Percentiles rank a stretch among this genome's conserved stretches.
Evolutionary conservation across 2,329 filamentous ascomycete species (phyloP).

Genomic region (Exophiala bonariae): DNA sequence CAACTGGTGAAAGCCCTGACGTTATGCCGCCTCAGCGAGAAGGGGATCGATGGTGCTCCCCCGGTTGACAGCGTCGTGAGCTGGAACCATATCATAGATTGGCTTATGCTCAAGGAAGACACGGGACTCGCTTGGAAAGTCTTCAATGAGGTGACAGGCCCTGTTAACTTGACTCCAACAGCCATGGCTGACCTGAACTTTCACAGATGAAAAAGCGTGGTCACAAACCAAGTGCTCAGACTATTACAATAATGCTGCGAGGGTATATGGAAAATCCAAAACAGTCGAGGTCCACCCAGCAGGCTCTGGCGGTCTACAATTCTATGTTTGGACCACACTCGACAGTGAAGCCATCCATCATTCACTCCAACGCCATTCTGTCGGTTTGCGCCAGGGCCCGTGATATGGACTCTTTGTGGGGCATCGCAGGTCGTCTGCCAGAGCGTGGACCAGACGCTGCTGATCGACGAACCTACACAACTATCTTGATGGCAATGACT

Average conservation of each 20-base stretch:
- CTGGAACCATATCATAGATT: slow-evolving; percentile 84
- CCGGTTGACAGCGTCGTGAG: slow-evolving; percentile 65
- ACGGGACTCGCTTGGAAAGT: slow-evolving; percentile 70
- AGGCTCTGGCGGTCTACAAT: slow-evolving; percentile 75
- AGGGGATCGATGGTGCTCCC: slow-evolving; percentile 34
- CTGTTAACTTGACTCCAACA: no score
- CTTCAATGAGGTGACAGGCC: slow-evolving; percentile 74
- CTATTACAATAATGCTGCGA: slow-evolving; percentile 79
- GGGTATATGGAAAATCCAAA: slow-evolving; percentile 67
- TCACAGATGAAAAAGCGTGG: slow-evolving; percentile 88
- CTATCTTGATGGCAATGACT: slow-evolving; percentile 75
- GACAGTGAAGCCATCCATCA: slow-evolving; percentile 68
- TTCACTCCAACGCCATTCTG: slow-evolving; percentile 87
- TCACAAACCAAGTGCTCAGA: slow-evolving; percentile 76
- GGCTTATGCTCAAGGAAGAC: slow-evolving; percentile 62
- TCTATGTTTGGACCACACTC: slow-evolving; percentile 66
- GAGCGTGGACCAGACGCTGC: slow-evolving; percentile 62
- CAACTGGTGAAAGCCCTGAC: slow-evolving; percentile 62
- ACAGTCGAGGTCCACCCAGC: slow-evolving; percentile 58
- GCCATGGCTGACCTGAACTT: no score
- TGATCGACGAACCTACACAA: slow-evolving; percentile 74
- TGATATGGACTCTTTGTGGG: slow-evolving; percentile 80
- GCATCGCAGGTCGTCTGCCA: slow-evolving; percentile 71
- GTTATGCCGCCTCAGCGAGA: slow-evolving; percentile 54
- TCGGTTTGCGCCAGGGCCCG: slow-evolving; percentile 72